Percentiles rank a stretch among this genome's conserved stretches.
phyloP scores from a whole-genome alignment of 495 filamentous ascomycete species.

The Tetracladium marchalianum region DNA sequence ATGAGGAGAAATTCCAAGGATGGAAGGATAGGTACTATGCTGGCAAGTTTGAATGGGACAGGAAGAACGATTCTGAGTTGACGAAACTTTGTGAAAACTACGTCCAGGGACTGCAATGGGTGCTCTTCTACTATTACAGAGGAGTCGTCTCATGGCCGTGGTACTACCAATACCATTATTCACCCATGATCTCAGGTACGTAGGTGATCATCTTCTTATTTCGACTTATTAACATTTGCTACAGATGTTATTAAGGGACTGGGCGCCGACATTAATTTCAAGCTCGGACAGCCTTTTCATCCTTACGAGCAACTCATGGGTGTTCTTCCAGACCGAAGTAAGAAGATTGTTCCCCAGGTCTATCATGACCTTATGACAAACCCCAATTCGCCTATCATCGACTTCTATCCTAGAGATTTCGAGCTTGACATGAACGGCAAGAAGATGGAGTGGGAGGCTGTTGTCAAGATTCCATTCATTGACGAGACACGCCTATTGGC shows the following conservation, averaged over 20 bases:
- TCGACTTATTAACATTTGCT: slow-evolving; percentile 9
- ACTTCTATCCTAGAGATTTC: slow-evolving; percentile 97
- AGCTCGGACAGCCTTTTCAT: slow-evolving; percentile 84
- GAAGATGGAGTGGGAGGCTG: slow-evolving; percentile 99
- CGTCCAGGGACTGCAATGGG: slow-evolving; percentile 96
- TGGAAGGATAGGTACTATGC: slow-evolving; percentile 94
- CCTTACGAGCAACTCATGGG: slow-evolving; percentile 98
- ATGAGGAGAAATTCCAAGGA: slow-evolving; percentile 73
- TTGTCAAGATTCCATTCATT: slow-evolving; percentile 98
- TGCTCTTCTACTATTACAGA: slow-evolving; percentile 94
- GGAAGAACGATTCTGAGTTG: slow-evolving; percentile 73
- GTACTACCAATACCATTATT: slow-evolving; percentile 96
- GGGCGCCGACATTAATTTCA: slow-evolving; percentile 81
- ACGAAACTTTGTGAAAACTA: slow-evolving; percentile 87
- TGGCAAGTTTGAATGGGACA: slow-evolving; percentile 84
- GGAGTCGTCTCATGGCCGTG: slow-evolving; percentile 97
- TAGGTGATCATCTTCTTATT: background rate
- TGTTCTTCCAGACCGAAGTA: slow-evolving; percentile 92
- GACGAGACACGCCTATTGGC: slow-evolving; percentile 74
- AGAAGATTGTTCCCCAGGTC: slow-evolving; percentile 79
- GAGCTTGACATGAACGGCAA: slow-evolving; percentile 99
- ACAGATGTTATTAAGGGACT: slow-evolving; percentile 81
- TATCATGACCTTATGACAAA: slow-evolving; percentile 93
- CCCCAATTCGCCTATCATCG: slow-evolving; percentile 84
- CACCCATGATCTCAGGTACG: slow-evolving; percentile 85